phyloP scores from a whole-genome alignment of 1,139 yeast species.

The Waltiozyma sp. region DNA sequence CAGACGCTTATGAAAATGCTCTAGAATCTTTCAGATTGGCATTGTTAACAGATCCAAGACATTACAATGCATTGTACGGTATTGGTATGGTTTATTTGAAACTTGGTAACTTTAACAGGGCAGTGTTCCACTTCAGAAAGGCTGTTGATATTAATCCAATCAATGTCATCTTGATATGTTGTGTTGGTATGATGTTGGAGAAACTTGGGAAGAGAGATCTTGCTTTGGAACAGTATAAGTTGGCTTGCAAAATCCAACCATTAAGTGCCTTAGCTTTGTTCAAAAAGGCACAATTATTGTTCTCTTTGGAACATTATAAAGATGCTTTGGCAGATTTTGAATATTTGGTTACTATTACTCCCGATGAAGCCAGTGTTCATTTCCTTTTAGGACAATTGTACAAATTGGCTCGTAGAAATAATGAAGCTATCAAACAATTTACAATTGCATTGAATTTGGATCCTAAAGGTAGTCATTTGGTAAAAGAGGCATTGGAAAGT shows the following conservation, averaged over 20 bases:
- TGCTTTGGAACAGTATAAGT: conserved; percentile 74
- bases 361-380: conserved; percentile 92
- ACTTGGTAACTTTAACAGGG: conserved; percentile 72
- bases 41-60: conserved; percentile 65
- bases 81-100: conserved; percentile 90
- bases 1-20: conserved; percentile 87
- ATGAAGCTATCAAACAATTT: conserved; percentile 73
- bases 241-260: conserved; percentile 81
- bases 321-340: conserved; percentile 71
- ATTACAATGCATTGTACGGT: conserved; percentile 93
- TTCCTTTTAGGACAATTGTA: conserved; percentile 81
- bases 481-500: conserved; percentile 71
- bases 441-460: conserved; percentile 87
- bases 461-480: conserved; percentile 85
- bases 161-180: conserved; percentile 81
- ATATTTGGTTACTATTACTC: conserved; percentile 52
- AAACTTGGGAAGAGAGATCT: conserved; percentile 55
- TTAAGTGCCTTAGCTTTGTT: conserved; percentile 77
- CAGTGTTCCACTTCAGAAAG: conserved; percentile 78
- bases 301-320: conserved; percentile 58
- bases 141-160: conserved; percentile 87
- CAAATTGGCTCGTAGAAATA: conserved; percentile 63
- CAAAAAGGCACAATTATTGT: conserved; percentile 76
- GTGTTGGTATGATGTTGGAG: conserved; percentile 91
- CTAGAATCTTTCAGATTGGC: conserved; percentile 75